Conservation (phyloP, 75 land plant species). For the Gnetum montanum region DNA sequence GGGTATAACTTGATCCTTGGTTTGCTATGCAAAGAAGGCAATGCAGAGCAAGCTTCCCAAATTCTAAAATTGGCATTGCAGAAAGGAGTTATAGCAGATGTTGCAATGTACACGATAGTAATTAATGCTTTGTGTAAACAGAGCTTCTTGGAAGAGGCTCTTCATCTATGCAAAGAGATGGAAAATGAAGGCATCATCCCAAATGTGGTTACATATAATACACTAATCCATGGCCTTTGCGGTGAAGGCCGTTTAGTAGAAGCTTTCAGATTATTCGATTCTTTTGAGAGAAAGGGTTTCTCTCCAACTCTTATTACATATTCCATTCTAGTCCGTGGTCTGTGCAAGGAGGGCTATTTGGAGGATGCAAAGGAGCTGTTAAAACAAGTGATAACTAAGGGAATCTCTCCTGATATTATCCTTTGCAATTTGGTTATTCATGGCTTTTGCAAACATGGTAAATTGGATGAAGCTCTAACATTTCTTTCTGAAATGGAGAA, state of each 20-base stretch:
- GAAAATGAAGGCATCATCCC: slow-evolving; percentile 20
- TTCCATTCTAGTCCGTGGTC: slow-evolving; percentile 34
- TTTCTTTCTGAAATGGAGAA: slow-evolving; percentile 32
- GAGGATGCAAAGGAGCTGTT: slow-evolving; percentile 45
- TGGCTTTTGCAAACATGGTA: slow-evolving; percentile 45
- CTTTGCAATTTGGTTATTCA: slow-evolving; percentile 50
- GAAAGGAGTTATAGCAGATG: slow-evolving; percentile 21
- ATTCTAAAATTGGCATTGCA: slow-evolving; percentile 26
- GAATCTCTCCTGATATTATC: slow-evolving; percentile 22
- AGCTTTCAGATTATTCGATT: slow-evolving; percentile 63
- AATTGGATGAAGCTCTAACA: slow-evolving; percentile 35
- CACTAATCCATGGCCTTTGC: slow-evolving; percentile 49
- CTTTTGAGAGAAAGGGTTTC: slow-evolving; percentile 27
- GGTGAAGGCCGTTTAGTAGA: slow-evolving; percentile 44
- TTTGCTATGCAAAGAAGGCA: slow-evolving; percentile 28
- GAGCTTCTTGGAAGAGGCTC: slow-evolving; percentile 32
- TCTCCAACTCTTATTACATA: slow-evolving; percentile 46
- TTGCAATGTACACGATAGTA: slow-evolving; percentile 31
- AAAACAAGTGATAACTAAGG: slow-evolving; percentile 36
- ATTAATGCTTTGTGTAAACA: slow-evolving; percentile 58
- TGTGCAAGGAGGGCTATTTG: slow-evolving; percentile 42
- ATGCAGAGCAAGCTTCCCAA: slow-evolving; percentile 33
- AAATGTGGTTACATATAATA: slow-evolving; percentile 47
- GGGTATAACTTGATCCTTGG: slow-evolving; percentile 11
- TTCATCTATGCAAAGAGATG: slow-evolving; percentile 42